Conservation (phyloP, 306 rosid genomes). For the Erythrophleum fordii region DNA sequence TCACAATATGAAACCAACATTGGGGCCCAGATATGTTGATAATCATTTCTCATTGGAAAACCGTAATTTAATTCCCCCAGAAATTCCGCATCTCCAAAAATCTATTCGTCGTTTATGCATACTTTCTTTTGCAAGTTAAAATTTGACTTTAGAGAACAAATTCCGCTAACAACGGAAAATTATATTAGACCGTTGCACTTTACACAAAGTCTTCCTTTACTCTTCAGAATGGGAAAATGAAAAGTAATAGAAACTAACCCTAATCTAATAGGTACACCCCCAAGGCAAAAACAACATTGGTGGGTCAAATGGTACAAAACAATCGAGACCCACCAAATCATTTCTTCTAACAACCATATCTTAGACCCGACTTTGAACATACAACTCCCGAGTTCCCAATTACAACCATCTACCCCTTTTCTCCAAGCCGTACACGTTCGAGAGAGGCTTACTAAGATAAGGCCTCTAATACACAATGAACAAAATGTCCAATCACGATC, state of each 20-base stretch:
- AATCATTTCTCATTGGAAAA: neutral
- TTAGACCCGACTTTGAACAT: slow-evolving; percentile 42
- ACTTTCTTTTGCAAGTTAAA: neutral
- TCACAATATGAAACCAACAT: neutral
- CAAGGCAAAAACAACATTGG: neutral
- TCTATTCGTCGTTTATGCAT: neutral
- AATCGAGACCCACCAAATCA: slow-evolving; percentile 50
- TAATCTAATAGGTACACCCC: slow-evolving; percentile 31
- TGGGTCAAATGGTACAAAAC: slow-evolving; percentile 49
- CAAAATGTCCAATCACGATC: slow-evolving; percentile 42
- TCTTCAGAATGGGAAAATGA: slow-evolving; percentile 16
- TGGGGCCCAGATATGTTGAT: neutral
- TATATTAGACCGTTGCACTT: slow-evolving; percentile 40
- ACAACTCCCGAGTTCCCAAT: slow-evolving; percentile 13
- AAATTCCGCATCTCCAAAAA: slow-evolving; percentile 11
- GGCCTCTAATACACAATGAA: neutral
- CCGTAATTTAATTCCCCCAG: neutral
- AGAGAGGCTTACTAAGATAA: neutral
- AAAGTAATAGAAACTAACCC: slow-evolving; percentile 39
- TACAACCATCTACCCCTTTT: neutral
- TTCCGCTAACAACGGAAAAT: slow-evolving; percentile 14
- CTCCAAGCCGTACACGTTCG: neutral
- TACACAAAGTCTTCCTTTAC: slow-evolving; percentile 40
- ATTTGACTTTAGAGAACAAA: slow-evolving; percentile 36
- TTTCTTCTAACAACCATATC: slow-evolving; percentile 50